These are phyloP conservation scores for Yamagishiella unicocca DNA, from an alignment of 139 green algal species.

Conservation along the genomic window DNA sequence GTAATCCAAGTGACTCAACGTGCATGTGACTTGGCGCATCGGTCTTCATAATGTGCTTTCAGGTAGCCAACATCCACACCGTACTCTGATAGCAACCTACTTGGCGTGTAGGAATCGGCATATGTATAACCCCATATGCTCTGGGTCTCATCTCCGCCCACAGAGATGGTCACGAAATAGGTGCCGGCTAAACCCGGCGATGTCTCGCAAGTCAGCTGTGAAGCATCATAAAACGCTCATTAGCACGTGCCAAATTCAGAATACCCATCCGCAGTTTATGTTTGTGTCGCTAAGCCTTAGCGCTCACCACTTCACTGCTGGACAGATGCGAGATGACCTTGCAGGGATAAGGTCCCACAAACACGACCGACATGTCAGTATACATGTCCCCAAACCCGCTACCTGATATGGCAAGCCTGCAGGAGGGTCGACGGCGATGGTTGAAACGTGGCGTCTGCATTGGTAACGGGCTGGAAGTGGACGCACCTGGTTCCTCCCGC, in stretches of 20 bases:
- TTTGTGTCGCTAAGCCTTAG: no score
- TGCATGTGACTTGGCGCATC: no score
- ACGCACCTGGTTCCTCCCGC: slow-evolving; percentile 22
- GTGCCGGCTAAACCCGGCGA: neutral
- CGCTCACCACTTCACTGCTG: slow-evolving; percentile 19
- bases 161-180: slow-evolving; percentile 29
- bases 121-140: slow-evolving; percentile 34
- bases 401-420: slow-evolving; percentile 44
- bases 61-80: neutral
- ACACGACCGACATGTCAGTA: neutral
- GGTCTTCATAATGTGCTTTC: no score
- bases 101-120: slow-evolving; percentile 14
- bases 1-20: no score
- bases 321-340: slow-evolving; percentile 44
- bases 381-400: slow-evolving; percentile 41
- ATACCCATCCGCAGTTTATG: neutral
- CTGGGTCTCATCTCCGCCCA: neutral
- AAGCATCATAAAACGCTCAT: neutral
- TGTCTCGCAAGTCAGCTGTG: slow-evolving; percentile 49
- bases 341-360: slow-evolving; percentile 42
- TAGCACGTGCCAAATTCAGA: neutral
- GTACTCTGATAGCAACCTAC: slow-evolving; percentile 19
- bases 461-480: neutral
- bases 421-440: neutral
- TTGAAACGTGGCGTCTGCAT: neutral